These are phyloP conservation scores for Neonothopanus nambi DNA, from an alignment of 1,284 basidiomycete species.

Conservation along the genomic window DNA sequence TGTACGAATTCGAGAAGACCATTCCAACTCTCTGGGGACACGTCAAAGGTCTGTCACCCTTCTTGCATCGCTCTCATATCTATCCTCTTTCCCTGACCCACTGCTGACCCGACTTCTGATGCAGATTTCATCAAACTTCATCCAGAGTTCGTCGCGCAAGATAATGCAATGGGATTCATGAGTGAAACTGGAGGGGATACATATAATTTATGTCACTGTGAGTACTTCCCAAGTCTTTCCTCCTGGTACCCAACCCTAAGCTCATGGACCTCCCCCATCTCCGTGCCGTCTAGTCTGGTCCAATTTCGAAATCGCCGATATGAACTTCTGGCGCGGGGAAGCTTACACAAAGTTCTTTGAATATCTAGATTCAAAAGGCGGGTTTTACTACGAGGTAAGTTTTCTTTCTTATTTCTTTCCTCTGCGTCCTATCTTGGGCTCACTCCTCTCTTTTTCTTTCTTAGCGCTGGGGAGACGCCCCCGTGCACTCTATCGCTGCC, in stretches of 20 bases:
- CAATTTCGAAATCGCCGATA: slow-evolving; percentile 84
- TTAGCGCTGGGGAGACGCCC: slow-evolving; percentile 82
- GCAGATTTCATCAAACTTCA: slow-evolving; percentile 69
- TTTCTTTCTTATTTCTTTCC: background rate
- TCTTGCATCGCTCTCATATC: background rate
- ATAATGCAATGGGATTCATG: slow-evolving; percentile 77
- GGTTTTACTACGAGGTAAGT: slow-evolving; percentile 81
- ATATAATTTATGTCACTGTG: slow-evolving; percentile 84
- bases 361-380: slow-evolving; percentile 76
- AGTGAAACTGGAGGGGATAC: slow-evolving; percentile 70
- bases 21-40: slow-evolving; percentile 77
- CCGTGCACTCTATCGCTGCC: slow-evolving; percentile 77
- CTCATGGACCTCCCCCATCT: background rate
- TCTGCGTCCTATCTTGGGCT: background rate
- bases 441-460: too few relatives aligned
- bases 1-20: slow-evolving; percentile 79
- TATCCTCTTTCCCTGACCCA: background rate
- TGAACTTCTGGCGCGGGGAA: slow-evolving; percentile 80
- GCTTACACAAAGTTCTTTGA: slow-evolving; percentile 81
- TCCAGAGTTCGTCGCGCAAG: slow-evolving; percentile 65
- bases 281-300: slow-evolving; percentile 62
- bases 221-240: slow-evolving; percentile 27
- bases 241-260: background rate
- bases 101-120: too few relatives aligned
- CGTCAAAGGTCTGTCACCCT: slow-evolving; percentile 59